A percentile compares a stretch with the other conserved stretches of the same genome.
These are phyloP conservation scores for Tubosaeta sp. DNA, from an alignment of 768 basidiomycete genomes.

Conservation along the genomic window DNA sequence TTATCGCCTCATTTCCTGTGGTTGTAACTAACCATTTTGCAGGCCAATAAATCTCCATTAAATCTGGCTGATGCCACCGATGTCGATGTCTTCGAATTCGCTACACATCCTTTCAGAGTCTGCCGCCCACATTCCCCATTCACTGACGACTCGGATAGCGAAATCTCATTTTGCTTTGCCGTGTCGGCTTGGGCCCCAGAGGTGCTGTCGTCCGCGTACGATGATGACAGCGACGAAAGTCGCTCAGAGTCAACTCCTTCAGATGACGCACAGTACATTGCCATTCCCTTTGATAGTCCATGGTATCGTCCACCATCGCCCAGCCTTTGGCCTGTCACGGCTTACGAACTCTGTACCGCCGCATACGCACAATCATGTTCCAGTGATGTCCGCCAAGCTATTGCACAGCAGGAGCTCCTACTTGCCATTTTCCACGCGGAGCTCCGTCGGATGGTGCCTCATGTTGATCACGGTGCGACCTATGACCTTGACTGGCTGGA, in stretches of 20 bases:
- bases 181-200: conserved; percentile 19
- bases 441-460: conserved; percentile 22
- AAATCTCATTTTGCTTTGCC: conserved; percentile 14
- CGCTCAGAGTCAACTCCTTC: conserved; percentile 16
- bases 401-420: conserved; percentile 31
- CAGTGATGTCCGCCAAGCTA: conserved; percentile 29
- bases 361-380: conserved; percentile 27
- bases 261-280: conserved; percentile 36
- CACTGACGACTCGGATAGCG: conserved; percentile 20
- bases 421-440: conserved; percentile 31
- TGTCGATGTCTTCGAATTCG: conserved; percentile 10
- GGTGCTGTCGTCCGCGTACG: conserved; percentile 8
- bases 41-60: conserved; percentile 16
- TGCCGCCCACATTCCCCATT: conserved; percentile 16
- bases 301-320: conserved; percentile 34
- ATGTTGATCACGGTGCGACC: background rate
- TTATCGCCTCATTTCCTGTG: background rate
- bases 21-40: background rate
- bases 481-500: conserved; percentile 28
- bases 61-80: conserved; percentile 1
- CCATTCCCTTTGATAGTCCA: conserved; percentile 36
- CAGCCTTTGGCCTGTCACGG: conserved; percentile 23
- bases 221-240: conserved; percentile 21
- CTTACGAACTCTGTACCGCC: conserved; percentile 15
- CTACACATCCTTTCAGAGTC: conserved; percentile 16